Percentiles rank a stretch among this genome's conserved stretches.
Evolutionary conservation across 768 basidiomycete species (phyloP).

Genomic region (Hygrophorus pudorinus): DNA sequence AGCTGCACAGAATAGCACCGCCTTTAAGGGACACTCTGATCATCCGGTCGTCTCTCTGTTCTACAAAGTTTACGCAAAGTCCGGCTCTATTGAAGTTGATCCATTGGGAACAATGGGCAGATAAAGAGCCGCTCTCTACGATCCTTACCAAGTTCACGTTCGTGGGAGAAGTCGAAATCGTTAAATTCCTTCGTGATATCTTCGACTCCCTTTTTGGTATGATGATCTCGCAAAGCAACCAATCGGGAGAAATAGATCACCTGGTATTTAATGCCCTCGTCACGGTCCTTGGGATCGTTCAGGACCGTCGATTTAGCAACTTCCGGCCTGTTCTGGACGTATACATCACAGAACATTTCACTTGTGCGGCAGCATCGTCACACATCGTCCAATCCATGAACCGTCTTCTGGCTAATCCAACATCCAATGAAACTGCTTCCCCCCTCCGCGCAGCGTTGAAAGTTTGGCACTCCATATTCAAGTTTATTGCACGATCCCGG

Average conservation of each 20-base stretch:
- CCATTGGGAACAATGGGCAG: constrained; percentile 65
- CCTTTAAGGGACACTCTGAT: constrained; percentile 69
- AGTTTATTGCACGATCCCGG: constrained; percentile 84
- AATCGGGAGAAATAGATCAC: constrained; percentile 69
- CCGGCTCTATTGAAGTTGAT: constrained; percentile 70
- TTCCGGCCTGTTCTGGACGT: constrained; percentile 90
- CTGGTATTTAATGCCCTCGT: constrained; percentile 88
- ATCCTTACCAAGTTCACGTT: constrained; percentile 82
- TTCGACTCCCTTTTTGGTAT: constrained; percentile 92
- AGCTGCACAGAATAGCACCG: constrained; percentile 54
- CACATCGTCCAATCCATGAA: constrained; percentile 87
- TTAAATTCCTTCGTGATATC: constrained; percentile 84
- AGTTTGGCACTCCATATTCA: constrained; percentile 96
- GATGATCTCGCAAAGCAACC: constrained; percentile 65
- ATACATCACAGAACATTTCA: constrained; percentile 88
- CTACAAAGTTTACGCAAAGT: constrained; percentile 89
- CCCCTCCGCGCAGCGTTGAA: constrained; percentile 83
- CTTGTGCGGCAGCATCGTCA: constrained; percentile 66
- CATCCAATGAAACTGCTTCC: constrained; percentile 61
- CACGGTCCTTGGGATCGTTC: constrained; percentile 83
- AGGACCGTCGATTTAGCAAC: constrained; percentile 90
- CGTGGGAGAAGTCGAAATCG: constrained; percentile 89
- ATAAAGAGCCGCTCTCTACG: constrained; percentile 55
- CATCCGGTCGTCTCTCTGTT: constrained; percentile 85
- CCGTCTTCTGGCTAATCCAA: constrained; percentile 64